Evolutionary conservation across 768 basidiomycete species (phyloP).

Genomic region (Boletus insuetus): DNA sequence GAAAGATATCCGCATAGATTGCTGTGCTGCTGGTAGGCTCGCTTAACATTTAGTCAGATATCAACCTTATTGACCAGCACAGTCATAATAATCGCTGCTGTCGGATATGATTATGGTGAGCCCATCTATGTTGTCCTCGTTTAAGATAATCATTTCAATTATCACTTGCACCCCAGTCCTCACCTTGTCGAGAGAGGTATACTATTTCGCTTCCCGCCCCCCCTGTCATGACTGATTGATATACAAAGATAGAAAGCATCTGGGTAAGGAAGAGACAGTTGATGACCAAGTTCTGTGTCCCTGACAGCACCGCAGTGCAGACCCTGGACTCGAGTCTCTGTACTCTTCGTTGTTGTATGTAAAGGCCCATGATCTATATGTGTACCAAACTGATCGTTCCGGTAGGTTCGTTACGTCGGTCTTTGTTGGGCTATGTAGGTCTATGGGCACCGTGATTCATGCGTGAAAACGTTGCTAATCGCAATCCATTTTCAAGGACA

Average conservation of each 20-base stretch:
- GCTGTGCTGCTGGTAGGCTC: not conserved
- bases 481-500: not conserved
- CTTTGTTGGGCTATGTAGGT: constrained; percentile 7
- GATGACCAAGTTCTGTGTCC: too few species aligned
- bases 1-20: not conserved
- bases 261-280: constrained; percentile 2
- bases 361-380: not conserved
- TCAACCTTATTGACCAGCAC: not conserved
- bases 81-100: constrained; percentile 4
- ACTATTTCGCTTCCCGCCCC: too few species aligned
- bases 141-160: not conserved
- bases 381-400: not conserved
- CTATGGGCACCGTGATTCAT: not conserved
- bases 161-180: constrained; percentile 2
- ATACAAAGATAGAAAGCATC: constrained; percentile 8
- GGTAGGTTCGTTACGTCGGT: constrained; percentile 9
- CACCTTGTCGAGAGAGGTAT: constrained; percentile 14
- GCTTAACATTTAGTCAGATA: not conserved
- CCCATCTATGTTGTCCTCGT: not conserved
- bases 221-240: not conserved
- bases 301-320: not conserved
- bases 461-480: not conserved
- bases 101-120: constrained; percentile 20
- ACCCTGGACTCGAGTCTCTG: constrained; percentile 5
- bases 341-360: constrained; percentile 8